A percentile compares a stretch with the other conserved stretches of the same genome.
These are phyloP conservation scores for Volvox africanus DNA, from an alignment of 139 green algal genomes.

Conservation along the genomic window DNA sequence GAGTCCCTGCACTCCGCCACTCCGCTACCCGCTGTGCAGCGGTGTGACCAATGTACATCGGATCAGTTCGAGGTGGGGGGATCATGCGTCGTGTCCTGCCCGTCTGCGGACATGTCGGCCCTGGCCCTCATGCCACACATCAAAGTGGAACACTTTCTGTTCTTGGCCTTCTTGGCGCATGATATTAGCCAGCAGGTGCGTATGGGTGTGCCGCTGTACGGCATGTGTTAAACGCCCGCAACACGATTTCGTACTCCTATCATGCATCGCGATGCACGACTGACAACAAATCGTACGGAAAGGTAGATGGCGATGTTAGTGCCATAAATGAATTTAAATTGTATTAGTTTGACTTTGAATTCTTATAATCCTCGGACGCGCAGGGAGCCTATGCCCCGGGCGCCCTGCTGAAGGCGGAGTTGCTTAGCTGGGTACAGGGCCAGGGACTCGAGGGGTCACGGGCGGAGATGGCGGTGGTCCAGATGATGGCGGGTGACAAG, in stretches of 20 bases:
- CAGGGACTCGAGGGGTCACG: neutral
- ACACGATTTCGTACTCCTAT: too few species aligned
- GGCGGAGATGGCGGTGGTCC: neutral
- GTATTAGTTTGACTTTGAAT: too few species aligned
- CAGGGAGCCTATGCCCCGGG: conserved; percentile 15
- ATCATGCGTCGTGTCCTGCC: conserved; percentile 37
- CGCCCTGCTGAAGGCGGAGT: neutral
- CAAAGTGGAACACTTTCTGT: conserved; percentile 14
- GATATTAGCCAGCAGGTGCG: conserved; percentile 39
- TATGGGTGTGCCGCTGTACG: neutral
- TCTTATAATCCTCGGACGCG: too few species aligned
- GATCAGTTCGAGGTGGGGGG: conserved; percentile 26
- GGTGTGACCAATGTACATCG: conserved; percentile 25
- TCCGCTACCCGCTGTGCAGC: conserved; percentile 12
- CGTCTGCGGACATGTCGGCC: conserved; percentile 38
- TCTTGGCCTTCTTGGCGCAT: conserved; percentile 53
- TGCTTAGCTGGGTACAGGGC: neutral
- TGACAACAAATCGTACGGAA: too few species aligned
- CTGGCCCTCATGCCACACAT: neutral
- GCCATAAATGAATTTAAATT: too few species aligned
- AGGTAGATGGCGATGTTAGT: too few species aligned
- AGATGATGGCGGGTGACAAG: neutral
- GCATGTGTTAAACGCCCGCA: too few species aligned
- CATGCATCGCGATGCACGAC: too few species aligned
- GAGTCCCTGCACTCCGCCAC: too few species aligned